Base-by-base conservation (phyloP, 2,329 filamentous ascomycete species). In the Exutisphaerella laricina region DNA sequence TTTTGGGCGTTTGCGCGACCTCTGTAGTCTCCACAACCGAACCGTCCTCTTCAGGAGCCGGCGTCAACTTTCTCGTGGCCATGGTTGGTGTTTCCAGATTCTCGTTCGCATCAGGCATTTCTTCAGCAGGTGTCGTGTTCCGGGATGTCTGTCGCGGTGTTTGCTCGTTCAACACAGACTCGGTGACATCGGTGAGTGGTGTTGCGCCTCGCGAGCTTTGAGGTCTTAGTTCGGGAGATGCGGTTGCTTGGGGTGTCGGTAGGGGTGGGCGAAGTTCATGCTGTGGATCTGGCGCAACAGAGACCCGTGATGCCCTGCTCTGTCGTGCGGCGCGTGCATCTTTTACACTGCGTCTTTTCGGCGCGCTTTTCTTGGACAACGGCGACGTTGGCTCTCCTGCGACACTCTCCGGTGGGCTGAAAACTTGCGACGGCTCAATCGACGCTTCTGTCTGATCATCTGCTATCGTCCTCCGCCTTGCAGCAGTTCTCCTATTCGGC, bases 171-270 rank as follows among this genome's bases (percentile, higher is more conserved):
- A 84, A 67, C 29, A 75, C 77, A 16, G 75, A 70, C 28, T 75
- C 71, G 10, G 86, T 89, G 50, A 88, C 86, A 59, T 94, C 86
- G 47, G 78, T 74, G 31, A 90, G 72, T 2, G 86, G 82, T 2
- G 79, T 78, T 13, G 63, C 66, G 35, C 66, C 67, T 72, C 71
- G 61, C 20, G 58, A 47, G 5, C 46, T 33, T 14, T 54, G 46
- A 20, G 57, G 42, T n/a, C 49, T 39, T 5, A 48, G 44, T 22
- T 66, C 61, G 9, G 62, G 59, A 21, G 63, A 63, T 9, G 54
- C 59, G 21, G 66, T 70, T 48, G 64, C 62, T 43, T 75, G 69
- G 2, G 78, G 75, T 6, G 74, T 78, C 1, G 72, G 71, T 41
- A 69, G 61, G 44, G 61, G 58, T 48, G 51, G 60, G 17, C 59